Evolutionary conservation across 768 basidiomycete genomes (phyloP).

Genomic region (Amanita molliuscula): DNA sequence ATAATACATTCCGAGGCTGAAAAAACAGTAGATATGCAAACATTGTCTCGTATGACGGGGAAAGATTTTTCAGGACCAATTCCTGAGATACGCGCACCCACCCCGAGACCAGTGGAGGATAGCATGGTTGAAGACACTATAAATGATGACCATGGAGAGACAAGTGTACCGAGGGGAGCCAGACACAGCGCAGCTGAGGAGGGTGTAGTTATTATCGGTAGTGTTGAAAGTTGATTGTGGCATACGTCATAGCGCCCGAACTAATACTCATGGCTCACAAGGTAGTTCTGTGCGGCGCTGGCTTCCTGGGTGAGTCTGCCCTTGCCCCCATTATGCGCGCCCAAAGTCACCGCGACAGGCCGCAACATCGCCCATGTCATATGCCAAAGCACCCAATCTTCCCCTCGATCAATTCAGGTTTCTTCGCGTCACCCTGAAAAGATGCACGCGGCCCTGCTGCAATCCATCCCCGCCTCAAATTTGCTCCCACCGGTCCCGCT

Average conservation of each 20-base stretch:
- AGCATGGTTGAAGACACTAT: conserved; percentile 10
- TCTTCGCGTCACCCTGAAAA: conserved; percentile 48
- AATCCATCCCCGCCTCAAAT: conserved; percentile 19
- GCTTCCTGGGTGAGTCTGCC: conserved; percentile 43
- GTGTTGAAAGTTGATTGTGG: conserved; percentile 1
- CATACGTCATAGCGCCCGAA: neutral
- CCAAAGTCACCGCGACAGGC: conserved; percentile 22
- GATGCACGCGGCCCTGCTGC: conserved; percentile 22
- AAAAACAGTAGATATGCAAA: conserved; percentile 48
- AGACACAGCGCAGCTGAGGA: conserved; percentile 15
- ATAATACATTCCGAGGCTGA: neutral
- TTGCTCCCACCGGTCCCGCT: conserved; percentile 32
- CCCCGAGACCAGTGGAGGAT: conserved; percentile 18
- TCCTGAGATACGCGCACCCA: conserved; percentile 47
- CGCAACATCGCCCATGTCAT: conserved; percentile 50
- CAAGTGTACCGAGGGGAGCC: conserved; percentile 11
- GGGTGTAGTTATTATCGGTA: conserved; percentile 26
- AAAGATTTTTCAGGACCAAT: conserved; percentile 79
- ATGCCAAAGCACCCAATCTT: conserved; percentile 16
- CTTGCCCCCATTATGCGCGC: neutral
- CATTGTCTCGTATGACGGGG: conserved; percentile 70
- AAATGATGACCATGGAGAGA: conserved; percentile 5
- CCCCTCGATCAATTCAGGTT: conserved; percentile 38
- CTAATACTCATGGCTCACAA: conserved; percentile 14
- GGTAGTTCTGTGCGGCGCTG: conserved; percentile 43